A percentile compares a stretch with the other conserved stretches of the same genome.
Evolutionary conservation across 2,329 filamentous ascomycete genomes (phyloP).

Genomic region (Xylariales sp.): DNA sequence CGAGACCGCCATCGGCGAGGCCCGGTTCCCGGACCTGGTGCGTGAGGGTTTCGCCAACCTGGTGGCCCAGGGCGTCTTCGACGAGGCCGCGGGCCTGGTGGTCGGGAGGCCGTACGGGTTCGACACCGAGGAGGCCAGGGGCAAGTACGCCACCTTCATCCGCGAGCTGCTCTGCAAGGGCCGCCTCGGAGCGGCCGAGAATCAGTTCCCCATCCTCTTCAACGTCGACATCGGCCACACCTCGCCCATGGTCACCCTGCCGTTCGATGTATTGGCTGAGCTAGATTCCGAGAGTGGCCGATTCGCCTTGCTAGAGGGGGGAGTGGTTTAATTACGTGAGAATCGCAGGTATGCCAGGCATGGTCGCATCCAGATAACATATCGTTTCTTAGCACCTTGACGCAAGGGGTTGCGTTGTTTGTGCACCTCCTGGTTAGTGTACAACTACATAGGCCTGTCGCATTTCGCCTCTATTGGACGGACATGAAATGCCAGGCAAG

Average conservation of each 20-base stretch:
- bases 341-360: no score
- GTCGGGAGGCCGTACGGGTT: conserved; percentile 38
- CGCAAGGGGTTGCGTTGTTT: no score
- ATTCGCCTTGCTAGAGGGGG: conserved; percentile 26
- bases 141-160: conserved; percentile 24
- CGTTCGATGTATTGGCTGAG: conserved; percentile 29
- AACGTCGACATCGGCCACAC: conserved; percentile 40
- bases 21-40: conserved; percentile 16
- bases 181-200: conserved; percentile 18
- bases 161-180: conserved; percentile 29
- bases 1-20: conserved; percentile 33
- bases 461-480: no score
- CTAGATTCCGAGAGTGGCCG: conserved; percentile 32
- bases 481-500: no score
- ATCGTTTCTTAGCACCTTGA: no score
- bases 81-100: conserved; percentile 33
- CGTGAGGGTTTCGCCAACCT: conserved; percentile 33
- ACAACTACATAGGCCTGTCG: no score
- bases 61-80: conserved; percentile 35
- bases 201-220: conserved; percentile 34
- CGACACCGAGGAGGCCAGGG: conserved; percentile 22
- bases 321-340: no score
- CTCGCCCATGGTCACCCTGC: conserved; percentile 35
- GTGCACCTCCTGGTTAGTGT: no score
- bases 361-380: no score